phyloP scores from a whole-genome alignment of 306 rosid species.

The Lithocarpus polystachyus region DNA sequence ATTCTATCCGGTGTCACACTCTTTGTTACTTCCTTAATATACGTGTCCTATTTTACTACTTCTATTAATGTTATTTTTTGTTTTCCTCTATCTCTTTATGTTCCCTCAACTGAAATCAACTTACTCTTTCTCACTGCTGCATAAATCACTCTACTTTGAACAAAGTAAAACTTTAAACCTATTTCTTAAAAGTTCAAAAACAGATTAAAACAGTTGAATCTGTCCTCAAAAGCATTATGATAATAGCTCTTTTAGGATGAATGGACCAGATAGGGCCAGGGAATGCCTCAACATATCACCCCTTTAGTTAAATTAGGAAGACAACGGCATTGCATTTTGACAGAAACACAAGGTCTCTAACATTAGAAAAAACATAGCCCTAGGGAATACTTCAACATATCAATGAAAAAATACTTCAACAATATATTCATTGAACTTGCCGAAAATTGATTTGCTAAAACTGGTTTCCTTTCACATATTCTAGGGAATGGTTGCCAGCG shows the following conservation, averaged over 20 bases:
- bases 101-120: no score
- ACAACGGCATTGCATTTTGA: background rate
- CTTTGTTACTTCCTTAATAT: no score
- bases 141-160: no score
- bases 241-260: background rate
- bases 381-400: background rate
- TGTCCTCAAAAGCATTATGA: background rate
- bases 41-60: no score
- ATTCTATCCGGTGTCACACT: no score
- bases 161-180: background rate
- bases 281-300: background rate
- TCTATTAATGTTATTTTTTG: no score
- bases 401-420: conserved; percentile 14
- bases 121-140: no score
- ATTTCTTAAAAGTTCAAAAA: background rate
- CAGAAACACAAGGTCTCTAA: background rate
- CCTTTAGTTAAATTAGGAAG: background rate
- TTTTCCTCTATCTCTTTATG: no score
- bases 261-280: background rate
- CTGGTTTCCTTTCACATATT: conserved; percentile 74
- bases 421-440: conserved; percentile 44
- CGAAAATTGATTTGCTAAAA: conserved; percentile 90
- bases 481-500: conserved; percentile 85
- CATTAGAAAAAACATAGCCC: background rate
- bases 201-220: no score